Conservation (phyloP, 352 stramenopile species). For the Phytophthora megakarya region DNA sequence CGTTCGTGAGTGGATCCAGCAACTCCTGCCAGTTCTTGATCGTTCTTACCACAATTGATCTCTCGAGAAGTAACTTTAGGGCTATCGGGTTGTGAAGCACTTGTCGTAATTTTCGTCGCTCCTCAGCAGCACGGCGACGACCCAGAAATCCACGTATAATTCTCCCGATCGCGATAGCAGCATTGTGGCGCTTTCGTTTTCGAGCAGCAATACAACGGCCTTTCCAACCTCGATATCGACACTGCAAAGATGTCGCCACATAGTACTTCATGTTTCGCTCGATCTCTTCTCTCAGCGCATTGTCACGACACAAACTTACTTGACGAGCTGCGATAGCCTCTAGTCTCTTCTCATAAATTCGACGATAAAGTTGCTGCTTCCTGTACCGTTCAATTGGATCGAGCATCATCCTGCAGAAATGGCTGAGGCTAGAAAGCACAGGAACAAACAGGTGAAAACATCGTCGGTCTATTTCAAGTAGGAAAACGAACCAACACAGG, state of each 20-base stretch:
- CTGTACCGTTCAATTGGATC: slow-evolving; percentile 56
- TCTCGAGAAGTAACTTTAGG: slow-evolving; percentile 69
- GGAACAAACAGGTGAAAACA: not conserved
- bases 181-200: slow-evolving; percentile 43
- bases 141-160: slow-evolving; percentile 64
- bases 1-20: slow-evolving; percentile 79
- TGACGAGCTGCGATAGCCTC: slow-evolving; percentile 49
- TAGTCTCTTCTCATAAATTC: slow-evolving; percentile 64
- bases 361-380: slow-evolving; percentile 50
- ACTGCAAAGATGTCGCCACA: slow-evolving; percentile 72
- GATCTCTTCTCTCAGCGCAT: slow-evolving; percentile 76
- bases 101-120: slow-evolving; percentile 55
- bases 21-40: slow-evolving; percentile 80
- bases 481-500: not conserved
- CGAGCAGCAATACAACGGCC: slow-evolving; percentile 43
- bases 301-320: slow-evolving; percentile 52
- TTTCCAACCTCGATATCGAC: slow-evolving; percentile 65
- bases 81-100: slow-evolving; percentile 72
- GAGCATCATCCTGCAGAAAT: slow-evolving; percentile 19
- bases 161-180: slow-evolving; percentile 61
- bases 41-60: slow-evolving; percentile 63
- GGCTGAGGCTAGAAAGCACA: not conserved
- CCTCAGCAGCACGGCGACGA: slow-evolving; percentile 43
- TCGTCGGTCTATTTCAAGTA: slow-evolving; percentile 39
- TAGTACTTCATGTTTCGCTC: slow-evolving; percentile 75